These are phyloP conservation scores for Acidiella bohemica DNA, from an alignment of 495 filamentous ascomycete genomes.

Conservation along the genomic window DNA sequence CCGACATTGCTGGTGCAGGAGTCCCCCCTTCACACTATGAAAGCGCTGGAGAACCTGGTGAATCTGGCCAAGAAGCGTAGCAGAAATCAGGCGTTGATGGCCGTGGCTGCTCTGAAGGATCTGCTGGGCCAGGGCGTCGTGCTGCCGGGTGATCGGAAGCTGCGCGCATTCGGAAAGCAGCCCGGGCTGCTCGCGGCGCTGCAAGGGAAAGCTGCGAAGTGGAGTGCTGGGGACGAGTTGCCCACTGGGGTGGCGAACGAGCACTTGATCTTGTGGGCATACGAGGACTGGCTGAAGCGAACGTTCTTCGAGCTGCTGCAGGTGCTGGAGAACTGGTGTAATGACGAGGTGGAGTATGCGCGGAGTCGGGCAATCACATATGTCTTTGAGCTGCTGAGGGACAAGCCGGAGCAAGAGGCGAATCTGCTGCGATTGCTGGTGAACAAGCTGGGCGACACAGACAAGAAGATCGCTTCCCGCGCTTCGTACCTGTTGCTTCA, in stretches of 20 bases:
- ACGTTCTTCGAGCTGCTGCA: conserved; percentile 84
- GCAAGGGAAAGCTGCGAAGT: conserved; percentile 41
- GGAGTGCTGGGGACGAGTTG: conserved; percentile 52
- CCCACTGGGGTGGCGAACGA: conserved; percentile 54
- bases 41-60: conserved; percentile 72
- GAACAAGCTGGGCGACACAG: conserved; percentile 88
- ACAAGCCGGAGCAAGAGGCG: conserved; percentile 94
- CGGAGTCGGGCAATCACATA: conserved; percentile 73
- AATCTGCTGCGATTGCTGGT: conserved; percentile 83
- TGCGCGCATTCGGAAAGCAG: conserved; percentile 67
- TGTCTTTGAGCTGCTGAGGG: conserved; percentile 75
- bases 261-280: conserved; percentile 81
- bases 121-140: conserved; percentile 77
- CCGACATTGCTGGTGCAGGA: conserved; percentile 88
- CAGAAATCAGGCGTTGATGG: conserved; percentile 83
- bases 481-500: conserved; percentile 88
- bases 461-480: conserved; percentile 86
- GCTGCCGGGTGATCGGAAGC: conserved; percentile 66
- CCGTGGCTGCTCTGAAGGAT: conserved; percentile 83
- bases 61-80: conserved; percentile 74
- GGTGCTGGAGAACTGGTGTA: conserved; percentile 78
- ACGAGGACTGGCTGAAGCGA: conserved; percentile 86
- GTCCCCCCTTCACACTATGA: conserved; percentile 82
- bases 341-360: conserved; percentile 86
- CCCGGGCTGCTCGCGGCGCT: conserved; percentile 58